These are phyloP conservation scores for Datisca glomerata DNA, from an alignment of 306 rosid genomes.

Conservation along the genomic window DNA sequence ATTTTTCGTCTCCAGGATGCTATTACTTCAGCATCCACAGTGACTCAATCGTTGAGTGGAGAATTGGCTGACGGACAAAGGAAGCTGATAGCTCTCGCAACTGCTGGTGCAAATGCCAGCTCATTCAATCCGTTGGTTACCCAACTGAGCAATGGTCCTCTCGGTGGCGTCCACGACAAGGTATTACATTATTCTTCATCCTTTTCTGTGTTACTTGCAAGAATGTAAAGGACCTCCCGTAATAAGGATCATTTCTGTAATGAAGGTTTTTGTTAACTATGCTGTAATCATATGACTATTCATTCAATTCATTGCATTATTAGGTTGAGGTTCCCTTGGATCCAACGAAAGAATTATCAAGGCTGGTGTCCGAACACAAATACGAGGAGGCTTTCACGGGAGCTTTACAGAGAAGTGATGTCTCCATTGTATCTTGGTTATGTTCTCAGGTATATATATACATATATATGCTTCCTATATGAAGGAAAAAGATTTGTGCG, in stretches of 20 bases:
- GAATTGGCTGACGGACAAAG: slow-evolving; percentile 87
- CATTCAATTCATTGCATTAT: no score
- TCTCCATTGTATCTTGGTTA: slow-evolving; percentile 85
- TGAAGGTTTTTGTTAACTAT: no score
- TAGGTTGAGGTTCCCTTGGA: slow-evolving; percentile 88
- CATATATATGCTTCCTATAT: no score
- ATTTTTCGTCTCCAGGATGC: slow-evolving; percentile 48
- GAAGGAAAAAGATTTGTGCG: no score
- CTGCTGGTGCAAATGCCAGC: slow-evolving; percentile 53
- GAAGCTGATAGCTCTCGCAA: slow-evolving; percentile 69
- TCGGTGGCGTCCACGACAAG: slow-evolving; percentile 71
- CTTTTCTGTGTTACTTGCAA: no score
- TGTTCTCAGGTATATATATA: slow-evolving; percentile 98
- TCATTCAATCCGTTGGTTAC: slow-evolving; percentile 54
- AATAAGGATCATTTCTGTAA: no score
- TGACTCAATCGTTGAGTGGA: slow-evolving; percentile 70
- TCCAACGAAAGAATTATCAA: slow-evolving; percentile 79
- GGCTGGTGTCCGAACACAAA: slow-evolving; percentile 68
- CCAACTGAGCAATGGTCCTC: slow-evolving; percentile 71
- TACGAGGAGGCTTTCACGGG: slow-evolving; percentile 82
- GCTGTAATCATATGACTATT: no score
- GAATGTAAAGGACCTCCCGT: no score
- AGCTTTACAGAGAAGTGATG: slow-evolving; percentile 91
- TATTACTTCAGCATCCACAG: slow-evolving; percentile 65
- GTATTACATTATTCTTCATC: no score